These are phyloP conservation scores for Coemansia interrupta DNA, from an alignment of 192 early-diverging fungal species.

Conservation along the genomic window DNA sequence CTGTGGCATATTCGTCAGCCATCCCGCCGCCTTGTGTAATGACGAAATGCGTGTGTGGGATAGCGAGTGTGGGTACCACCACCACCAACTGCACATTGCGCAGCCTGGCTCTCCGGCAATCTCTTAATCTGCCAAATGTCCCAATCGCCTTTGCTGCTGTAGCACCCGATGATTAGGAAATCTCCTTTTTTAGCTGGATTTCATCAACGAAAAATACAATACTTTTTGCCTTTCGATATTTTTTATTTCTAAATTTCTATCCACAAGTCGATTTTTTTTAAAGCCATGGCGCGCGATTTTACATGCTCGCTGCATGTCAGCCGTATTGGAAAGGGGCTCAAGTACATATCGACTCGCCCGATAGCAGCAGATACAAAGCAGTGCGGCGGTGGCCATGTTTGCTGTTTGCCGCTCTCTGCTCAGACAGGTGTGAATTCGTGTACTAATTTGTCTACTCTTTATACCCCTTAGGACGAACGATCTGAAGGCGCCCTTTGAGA, in stretches of 20 bases:
- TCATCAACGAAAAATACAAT: too few species aligned
- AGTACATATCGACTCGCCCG: slow-evolving; percentile 18
- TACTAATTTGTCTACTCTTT: background rate
- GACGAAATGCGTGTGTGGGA: too few species aligned
- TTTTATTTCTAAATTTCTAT: background rate
- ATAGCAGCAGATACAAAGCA: background rate
- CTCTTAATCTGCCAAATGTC: background rate
- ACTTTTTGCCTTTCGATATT: background rate
- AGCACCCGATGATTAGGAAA: too few species aligned
- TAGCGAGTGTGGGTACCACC: too few species aligned
- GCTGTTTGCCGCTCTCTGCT: background rate
- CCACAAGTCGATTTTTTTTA: too few species aligned
- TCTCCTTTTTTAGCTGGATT: too few species aligned
- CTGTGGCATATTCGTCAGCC: too few species aligned
- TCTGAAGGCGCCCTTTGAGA: slow-evolving; percentile 33
- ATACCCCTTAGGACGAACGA: slow-evolving; percentile 29
- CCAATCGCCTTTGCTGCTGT: background rate
- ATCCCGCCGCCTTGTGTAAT: too few species aligned
- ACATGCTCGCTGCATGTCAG: slow-evolving; percentile 52
- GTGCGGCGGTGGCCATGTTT: background rate
- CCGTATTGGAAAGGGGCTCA: slow-evolving; percentile 40
- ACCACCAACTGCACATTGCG: too few species aligned
- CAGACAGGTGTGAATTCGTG: slow-evolving; percentile 5
- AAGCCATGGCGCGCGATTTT: slow-evolving; percentile 47
- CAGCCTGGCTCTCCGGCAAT: background rate